phyloP scores from a whole-genome alignment of 1,284 basidiomycete species.

The Leccinum subfulvum region DNA sequence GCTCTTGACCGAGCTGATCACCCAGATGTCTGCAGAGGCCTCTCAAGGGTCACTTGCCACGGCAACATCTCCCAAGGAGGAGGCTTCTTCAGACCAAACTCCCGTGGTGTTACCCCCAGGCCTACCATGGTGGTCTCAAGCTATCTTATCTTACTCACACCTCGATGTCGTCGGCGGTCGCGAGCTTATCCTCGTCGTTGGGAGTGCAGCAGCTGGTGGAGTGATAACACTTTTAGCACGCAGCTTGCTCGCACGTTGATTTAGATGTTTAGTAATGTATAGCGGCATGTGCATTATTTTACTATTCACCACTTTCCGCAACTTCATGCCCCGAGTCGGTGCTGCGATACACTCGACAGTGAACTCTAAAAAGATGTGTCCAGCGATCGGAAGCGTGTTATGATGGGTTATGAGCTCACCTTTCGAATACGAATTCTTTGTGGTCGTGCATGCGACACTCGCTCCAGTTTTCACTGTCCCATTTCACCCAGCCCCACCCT shows the following conservation, averaged over 20 bases:
- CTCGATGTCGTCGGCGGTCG: slow-evolving; percentile 14
- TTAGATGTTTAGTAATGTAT: slow-evolving; percentile 12
- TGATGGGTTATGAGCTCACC: slow-evolving; percentile 37
- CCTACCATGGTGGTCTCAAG: slow-evolving; percentile 17
- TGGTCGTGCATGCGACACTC: slow-evolving; percentile 42
- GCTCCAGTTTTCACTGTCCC: slow-evolving; percentile 60
- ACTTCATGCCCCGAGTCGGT: slow-evolving; percentile 1
- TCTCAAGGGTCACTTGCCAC: slow-evolving; percentile 2
- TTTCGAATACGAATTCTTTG: slow-evolving; percentile 52
- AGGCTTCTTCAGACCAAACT: slow-evolving; percentile 6
- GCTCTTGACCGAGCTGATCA: slow-evolving; percentile 33
- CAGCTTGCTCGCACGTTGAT: slow-evolving; percentile 17
- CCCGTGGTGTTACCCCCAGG: neutral
- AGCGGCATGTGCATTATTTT: neutral
- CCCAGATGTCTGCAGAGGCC: slow-evolving; percentile 20
- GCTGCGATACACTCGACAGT: slow-evolving; percentile 32
- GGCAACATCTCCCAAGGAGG: slow-evolving; percentile 9
- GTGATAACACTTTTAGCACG: slow-evolving; percentile 23
- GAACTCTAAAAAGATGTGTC: slow-evolving; percentile 22
- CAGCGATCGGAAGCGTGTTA: neutral
- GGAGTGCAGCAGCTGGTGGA: slow-evolving; percentile 30
- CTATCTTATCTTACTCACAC: slow-evolving; percentile 10
- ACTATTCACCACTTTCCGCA: slow-evolving; percentile 6
- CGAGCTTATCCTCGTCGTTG: slow-evolving; percentile 29
- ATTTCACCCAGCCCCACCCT: slow-evolving; percentile 72